A percentile compares a stretch with the other conserved stretches of the same genome.
Evolutionary conservation across 148 eudicot genomes (phyloP).

Genomic region (Polygonum maritimum): DNA sequence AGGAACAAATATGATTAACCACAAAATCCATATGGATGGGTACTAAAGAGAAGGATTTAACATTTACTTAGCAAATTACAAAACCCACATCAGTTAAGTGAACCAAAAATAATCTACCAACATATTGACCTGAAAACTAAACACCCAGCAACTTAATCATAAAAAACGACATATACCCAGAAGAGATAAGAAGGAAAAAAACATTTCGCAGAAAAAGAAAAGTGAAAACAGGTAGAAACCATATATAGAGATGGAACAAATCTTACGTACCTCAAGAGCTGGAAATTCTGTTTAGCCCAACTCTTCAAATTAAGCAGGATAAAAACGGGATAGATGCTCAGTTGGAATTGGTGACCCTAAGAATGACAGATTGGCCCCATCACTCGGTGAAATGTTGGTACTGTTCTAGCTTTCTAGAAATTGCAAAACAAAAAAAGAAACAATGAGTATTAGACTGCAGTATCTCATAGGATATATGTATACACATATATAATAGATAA

Average conservation of each 20-base stretch:
- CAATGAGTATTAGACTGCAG: not conserved
- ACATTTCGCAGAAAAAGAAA: not conserved
- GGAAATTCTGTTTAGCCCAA: not conserved
- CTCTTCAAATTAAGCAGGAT: not conserved
- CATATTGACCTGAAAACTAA: not conserved
- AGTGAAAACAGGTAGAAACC: not conserved
- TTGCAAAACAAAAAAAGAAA: conserved; percentile 9
- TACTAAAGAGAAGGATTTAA: not conserved
- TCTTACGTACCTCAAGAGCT: not conserved
- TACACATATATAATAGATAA: too few species aligned
- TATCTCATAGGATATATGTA: too few species aligned
- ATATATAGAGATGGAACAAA: not conserved
- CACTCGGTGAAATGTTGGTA: conserved; percentile 57
- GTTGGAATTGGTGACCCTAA: not conserved
- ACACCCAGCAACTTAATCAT: not conserved
- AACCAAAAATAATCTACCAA: not conserved
- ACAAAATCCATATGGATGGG: not conserved
- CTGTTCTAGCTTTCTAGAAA: conserved; percentile 35
- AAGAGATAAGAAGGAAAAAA: too few species aligned
- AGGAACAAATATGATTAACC: not conserved
- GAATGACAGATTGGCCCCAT: conserved; percentile 12
- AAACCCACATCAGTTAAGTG: not conserved
- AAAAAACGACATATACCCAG: not conserved
- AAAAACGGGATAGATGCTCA: not conserved
- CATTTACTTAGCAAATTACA: not conserved